Evolutionary conservation across 441 rosid species (phyloP), one percentile per base, ranked within the genome.

Genomic region (Populus hybrid): DNA sequence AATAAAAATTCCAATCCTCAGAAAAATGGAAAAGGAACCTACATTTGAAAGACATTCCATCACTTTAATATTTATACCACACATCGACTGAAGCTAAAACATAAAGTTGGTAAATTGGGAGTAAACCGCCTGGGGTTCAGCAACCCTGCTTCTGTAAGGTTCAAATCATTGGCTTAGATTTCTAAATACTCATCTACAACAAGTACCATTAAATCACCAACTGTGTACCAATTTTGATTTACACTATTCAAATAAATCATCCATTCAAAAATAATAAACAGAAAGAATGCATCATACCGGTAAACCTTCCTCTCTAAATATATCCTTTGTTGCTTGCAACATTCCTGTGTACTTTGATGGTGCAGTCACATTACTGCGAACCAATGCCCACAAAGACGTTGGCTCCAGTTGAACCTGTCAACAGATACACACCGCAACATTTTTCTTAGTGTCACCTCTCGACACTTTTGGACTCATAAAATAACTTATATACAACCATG

Each of bases 401-500:
- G 98, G 99, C 88, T 95, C 99, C 79, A 94, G 83, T 81, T 95
- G 99, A 86, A 95, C 99, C 99, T 95, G 88, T 42, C 42, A 79
- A 69, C 69, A 80, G 76, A 59, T 3, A 63, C 0, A 28, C 35
- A 36, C 57, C 32, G 10, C 40, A 6, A 42, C 1, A 36, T 28
- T 28, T 30, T 64, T 40, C 63, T 63, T 18, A 42, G 46, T n/a
- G 24, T 74, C 61, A 18, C 30, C 42, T 24, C 42, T 35, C 30
- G 28, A 12, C 18, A 24, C 6, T 9, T 3, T 9, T 23, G 11
- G 12, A 21, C 30, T 66, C 69, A 10, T 40, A 10, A 40, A 40
- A 40, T 46, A 11, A 46, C 53, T 6, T 46, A 14, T 12, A 46
- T 46, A 61, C 26, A 61, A 61, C 65, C 65, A 61, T 21, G 65